Conservation (phyloP, 352 stramenopile genomes). For the Globisporangium solare region DNA sequence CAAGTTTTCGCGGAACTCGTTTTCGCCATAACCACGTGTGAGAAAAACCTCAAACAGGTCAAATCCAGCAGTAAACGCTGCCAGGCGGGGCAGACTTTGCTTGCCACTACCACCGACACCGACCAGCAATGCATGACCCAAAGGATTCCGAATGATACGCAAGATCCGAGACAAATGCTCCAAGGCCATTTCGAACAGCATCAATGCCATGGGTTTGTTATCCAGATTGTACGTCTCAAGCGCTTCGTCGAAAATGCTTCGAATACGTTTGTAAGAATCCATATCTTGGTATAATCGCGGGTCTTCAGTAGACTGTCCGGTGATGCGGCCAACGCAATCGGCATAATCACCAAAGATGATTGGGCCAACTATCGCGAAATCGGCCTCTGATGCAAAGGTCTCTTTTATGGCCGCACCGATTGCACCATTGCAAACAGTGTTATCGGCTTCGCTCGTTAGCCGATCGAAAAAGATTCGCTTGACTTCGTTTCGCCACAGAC, state of each 20-base stretch:
- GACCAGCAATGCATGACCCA: constrained; percentile 92
- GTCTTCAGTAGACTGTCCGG: constrained; percentile 64
- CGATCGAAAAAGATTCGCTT: constrained; percentile 92
- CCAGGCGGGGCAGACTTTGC: constrained; percentile 90
- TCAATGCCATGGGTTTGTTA: constrained; percentile 93
- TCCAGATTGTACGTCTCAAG: constrained; percentile 94
- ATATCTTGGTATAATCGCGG: constrained; percentile 92
- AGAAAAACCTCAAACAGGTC: constrained; percentile 94
- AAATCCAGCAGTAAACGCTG: constrained; percentile 91
- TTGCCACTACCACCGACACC: constrained; percentile 94
- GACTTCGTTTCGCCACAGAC: constrained; percentile 93
- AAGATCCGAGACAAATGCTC: constrained; percentile 92
- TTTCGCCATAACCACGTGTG: constrained; percentile 90
- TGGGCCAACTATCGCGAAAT: constrained; percentile 72
- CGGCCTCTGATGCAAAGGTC: constrained; percentile 55
- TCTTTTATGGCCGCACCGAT: constrained; percentile 75
- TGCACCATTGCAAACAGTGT: constrained; percentile 71
- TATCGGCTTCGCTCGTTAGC: constrained; percentile 85
- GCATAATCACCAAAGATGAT: constrained; percentile 93
- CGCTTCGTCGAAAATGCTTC: constrained; percentile 91
- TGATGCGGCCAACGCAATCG: constrained; percentile 77
- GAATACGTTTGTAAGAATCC: constrained; percentile 87
- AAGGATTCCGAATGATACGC: constrained; percentile 89
- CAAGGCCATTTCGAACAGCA: constrained; percentile 95
- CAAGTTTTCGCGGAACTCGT: constrained; percentile 92